Evolutionary conservation across 257 asterid genomes (phyloP), one percentile per base, ranked within the genome.

Genomic region (Primulina tabacum): DNA sequence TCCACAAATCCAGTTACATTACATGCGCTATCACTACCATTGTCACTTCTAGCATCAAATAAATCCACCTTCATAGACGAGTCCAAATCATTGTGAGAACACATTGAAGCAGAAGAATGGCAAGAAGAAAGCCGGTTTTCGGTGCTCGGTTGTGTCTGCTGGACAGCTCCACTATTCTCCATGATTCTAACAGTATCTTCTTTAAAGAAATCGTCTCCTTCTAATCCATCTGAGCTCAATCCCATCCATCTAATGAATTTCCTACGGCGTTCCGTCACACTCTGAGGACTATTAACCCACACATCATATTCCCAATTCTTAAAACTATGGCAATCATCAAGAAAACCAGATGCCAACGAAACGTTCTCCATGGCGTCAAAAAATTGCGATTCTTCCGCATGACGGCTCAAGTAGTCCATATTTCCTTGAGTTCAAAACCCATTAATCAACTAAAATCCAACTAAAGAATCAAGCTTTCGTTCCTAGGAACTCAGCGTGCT

Each of bases 361-460:
- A 89, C 76, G 59, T 73, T 80, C 79, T 92, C 98, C 65, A 66
- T 59, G 64, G 97, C 97, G 64, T 90, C 97, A 29, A 84, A 90
- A 77, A 82, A 92, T 17, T 69, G 83, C 24, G 70, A 82, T 77
- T 90, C 89, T 21, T 73, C 89, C 5, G 69, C 79, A 38, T 75
- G 87, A 2, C 76, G 76, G 59, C 75, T 65, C 78, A 82, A 84
- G 83, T 81, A 78, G 72, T 78, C 90, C 98, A 92, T 92, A 75
- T 77, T 82, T 80, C 65, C 81, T 77, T 62, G 75, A 66, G 83
- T 67, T 90, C 90, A 90, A 24, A 24, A 74, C 87, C 92, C 95
- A 90, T 92, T 82, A 74, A 74, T 68, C 47, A 70, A 67, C 74
- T 68, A 60, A 76, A 78, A 76, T 77, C 85, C 81, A 68, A 83